A percentile compares a stretch with the other conserved stretches of the same genome.
These are phyloP conservation scores for Usnea hakonensis DNA, from an alignment of 495 filamentous ascomycete species.

Conservation along the genomic window DNA sequence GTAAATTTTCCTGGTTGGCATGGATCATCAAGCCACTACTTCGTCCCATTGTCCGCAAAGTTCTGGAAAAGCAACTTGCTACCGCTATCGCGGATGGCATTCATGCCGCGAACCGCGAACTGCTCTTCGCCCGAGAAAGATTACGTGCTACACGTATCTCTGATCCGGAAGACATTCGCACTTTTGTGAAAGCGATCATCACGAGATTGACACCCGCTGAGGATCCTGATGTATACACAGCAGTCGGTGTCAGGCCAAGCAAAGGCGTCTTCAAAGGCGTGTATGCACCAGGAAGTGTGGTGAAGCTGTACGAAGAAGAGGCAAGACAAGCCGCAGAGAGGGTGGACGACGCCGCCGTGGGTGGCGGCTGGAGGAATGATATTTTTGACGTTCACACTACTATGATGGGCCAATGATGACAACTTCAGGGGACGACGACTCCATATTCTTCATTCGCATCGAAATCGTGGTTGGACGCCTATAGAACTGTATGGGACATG, in stretches of 20 bases:
- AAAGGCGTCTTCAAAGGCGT: constrained; percentile 69
- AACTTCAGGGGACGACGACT: neutral
- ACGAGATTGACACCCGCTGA: constrained; percentile 61
- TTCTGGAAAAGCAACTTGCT: constrained; percentile 72
- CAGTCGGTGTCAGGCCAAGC: constrained; percentile 58
- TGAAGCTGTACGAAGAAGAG: constrained; percentile 81
- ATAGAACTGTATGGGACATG: neutral
- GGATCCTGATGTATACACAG: constrained; percentile 64
- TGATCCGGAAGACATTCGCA: constrained; percentile 68
- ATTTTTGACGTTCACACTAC: constrained; percentile 61
- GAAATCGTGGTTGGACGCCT: neutral
- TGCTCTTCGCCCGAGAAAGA: constrained; percentile 78
- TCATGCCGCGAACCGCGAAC: constrained; percentile 69
- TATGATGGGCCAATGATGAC: constrained; percentile 19
- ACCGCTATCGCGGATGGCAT: constrained; percentile 59
- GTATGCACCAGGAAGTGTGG: constrained; percentile 81
- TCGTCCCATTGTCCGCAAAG: constrained; percentile 67
- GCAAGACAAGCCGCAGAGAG: constrained; percentile 58
- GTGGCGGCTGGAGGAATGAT: constrained; percentile 65
- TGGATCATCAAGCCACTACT: constrained; percentile 85
- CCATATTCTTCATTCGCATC: neutral
- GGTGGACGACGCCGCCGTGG: constrained; percentile 48
- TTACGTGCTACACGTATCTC: constrained; percentile 77
- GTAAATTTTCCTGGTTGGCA: constrained; percentile 64
- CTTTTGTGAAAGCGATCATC: constrained; percentile 73